These are phyloP conservation scores for Macrotyloma uniflorum DNA, from an alignment of 306 rosid genomes.

Conservation along the genomic window DNA sequence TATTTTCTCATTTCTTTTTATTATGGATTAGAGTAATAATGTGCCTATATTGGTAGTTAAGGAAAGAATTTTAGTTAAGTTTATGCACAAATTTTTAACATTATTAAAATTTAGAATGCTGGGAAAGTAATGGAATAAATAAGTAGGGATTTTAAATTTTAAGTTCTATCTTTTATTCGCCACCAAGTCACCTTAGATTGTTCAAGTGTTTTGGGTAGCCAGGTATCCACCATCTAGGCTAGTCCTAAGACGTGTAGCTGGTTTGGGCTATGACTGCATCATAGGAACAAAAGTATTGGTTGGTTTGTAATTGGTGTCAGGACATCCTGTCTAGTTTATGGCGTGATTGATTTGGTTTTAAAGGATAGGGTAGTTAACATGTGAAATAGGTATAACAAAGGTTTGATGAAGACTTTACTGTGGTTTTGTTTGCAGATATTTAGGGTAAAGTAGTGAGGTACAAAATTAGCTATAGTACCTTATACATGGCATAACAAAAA, in stretches of 20 bases:
- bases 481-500: background rate
- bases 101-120: background rate
- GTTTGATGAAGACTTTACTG: background rate
- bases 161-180: background rate
- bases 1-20: too few species aligned
- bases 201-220: background rate
- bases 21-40: background rate
- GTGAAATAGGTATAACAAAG: background rate
- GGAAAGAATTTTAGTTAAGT: background rate
- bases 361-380: background rate
- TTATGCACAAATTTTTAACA: background rate
- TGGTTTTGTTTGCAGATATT: background rate
- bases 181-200: background rate
- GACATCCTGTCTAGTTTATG: background rate
- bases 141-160: background rate
- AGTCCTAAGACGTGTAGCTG: background rate
- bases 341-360: background rate
- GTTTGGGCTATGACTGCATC: background rate
- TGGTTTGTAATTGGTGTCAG: background rate
- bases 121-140: background rate
- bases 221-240: background rate
- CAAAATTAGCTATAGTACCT: background rate
- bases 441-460: background rate
- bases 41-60: background rate
- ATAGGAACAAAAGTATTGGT: background rate